Base-by-base conservation (phyloP, 106 monocot species). In the Agapanthus africanus region DNA sequence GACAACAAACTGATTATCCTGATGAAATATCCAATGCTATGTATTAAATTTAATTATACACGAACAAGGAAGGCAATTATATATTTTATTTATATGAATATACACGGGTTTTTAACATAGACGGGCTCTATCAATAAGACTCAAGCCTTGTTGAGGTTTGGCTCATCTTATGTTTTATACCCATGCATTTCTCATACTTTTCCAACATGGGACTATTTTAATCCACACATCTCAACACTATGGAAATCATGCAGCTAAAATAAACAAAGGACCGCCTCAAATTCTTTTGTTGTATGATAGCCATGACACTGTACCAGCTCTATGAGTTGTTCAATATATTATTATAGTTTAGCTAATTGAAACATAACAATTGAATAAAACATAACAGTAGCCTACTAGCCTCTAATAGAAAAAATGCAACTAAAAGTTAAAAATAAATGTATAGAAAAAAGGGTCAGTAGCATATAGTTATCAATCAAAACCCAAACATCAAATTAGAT, bases 311-410 rank as follows among this genome's bases (percentile, higher is more conserved):
- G 50, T 21, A 22, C 50, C 50, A 50, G 22, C n/a, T n/a, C 21
- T 50, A 50, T 3, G 23, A 47, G 47, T 47, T 47, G 13, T 47
- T 4, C 47, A 47, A 1, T 47, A 16, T 16, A 47, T 1, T 16
- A 19, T 13, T 47, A 16, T 47, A 13, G 19, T 63, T 23, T 64
- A 36, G 37, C 37, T n/a, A n/a, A 18, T 37, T 33, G 15, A 33
- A 60, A 60, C 32, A 60, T 60, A 32, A 60, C 57, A 28, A 7
- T 59, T 27, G 15, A n/a, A n/a, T n/a, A n/a, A n/a, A n/a, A n/a
- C n/a, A n/a, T n/a, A n/a, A n/a, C n/a, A n/a, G n/a, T n/a, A n/a
- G n/a, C 57, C 0, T 23, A 5, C 7, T 26, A 15, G 16, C 11
- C 25, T 8, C 0, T 9, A 11, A 9, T 27, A n/a, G n/a, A n/a